Evolutionary conservation across 257 asterid genomes (phyloP).

Genomic region (Echium plantagineum): DNA sequence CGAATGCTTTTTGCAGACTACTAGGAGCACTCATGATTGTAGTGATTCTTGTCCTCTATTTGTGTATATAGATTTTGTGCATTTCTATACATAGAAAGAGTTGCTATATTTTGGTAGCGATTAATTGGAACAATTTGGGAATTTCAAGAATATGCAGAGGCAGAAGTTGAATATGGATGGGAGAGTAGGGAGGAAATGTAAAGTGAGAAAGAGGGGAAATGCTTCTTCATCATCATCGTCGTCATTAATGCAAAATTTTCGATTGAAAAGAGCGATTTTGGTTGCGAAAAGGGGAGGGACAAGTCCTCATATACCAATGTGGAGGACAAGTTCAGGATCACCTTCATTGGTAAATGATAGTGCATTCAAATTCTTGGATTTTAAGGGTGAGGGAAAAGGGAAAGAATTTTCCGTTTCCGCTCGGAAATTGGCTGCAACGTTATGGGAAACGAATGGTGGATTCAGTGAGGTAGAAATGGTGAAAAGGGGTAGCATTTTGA

Average conservation of each 20-base stretch:
- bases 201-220: slow-evolving; percentile 75
- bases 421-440: slow-evolving; percentile 65
- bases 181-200: slow-evolving; percentile 47
- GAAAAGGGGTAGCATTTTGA: slow-evolving; percentile 29
- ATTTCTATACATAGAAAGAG: not conserved
- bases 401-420: slow-evolving; percentile 60
- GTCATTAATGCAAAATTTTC: slow-evolving; percentile 45
- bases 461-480: slow-evolving; percentile 31
- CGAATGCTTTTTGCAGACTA: slow-evolving; percentile 4
- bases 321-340: slow-evolving; percentile 67
- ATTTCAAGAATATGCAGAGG: slow-evolving; percentile 39
- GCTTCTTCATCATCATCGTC: slow-evolving; percentile 66
- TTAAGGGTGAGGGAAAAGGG: slow-evolving; percentile 31
- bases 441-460: slow-evolving; percentile 69
- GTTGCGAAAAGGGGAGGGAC: slow-evolving; percentile 76
- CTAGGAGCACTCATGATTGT: slow-evolving; percentile 5
- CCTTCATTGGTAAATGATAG: slow-evolving; percentile 42
- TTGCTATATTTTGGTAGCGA: not conserved
- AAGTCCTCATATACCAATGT: slow-evolving; percentile 69
- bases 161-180: slow-evolving; percentile 48
- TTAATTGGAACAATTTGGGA: no score
- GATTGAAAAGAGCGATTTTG: slow-evolving; percentile 61
- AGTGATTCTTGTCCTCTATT: slow-evolving; percentile 11
- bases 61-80: not conserved
- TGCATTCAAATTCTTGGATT: slow-evolving; percentile 30